Evolutionary conservation across 495 filamentous ascomycete genomes (phyloP), one percentile per base, ranked within the genome.

Genomic region (Venustampulla echinocandica): DNA sequence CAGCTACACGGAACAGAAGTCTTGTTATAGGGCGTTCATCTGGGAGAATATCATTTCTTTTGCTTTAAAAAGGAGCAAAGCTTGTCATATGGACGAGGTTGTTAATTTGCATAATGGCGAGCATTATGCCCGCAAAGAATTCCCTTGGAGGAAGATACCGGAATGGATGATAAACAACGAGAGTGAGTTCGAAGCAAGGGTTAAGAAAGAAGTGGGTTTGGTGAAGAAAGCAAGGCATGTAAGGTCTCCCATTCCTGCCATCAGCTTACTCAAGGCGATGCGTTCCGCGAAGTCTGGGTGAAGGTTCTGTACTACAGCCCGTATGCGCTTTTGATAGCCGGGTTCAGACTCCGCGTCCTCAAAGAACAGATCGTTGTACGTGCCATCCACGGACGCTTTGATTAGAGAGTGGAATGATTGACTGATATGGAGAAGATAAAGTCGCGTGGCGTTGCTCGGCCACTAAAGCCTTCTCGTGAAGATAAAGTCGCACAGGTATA

Each of bases 281-380:
- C 69, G 55, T 10, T 71, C 61, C 0, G 75, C 70, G 43, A 87
- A 87, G 0, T 66, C 59, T n/a, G 59, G 57, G 46, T 77, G 77
- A 14, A 76, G 52, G 24, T 77, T 70, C 28, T 82, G 76, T 17
- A 84, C 61, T 0, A 75, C 59, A 0, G 82, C 80, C 9, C 84
- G 72, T 9, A 87, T 61, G 9, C 77, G 74, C 46, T 76, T 73
- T 25, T 61, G 35, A 40, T 68, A 66, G 10, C 66, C 71, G 18
- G 45, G 24, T 0, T 59, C 32, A 0, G 63, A 55, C 25, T 64
- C 52, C 4, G 64, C 64, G 47, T 69, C 61, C 1, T 58, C 63
- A 49, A 85, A 85, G 55, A 84, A 84, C 0, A 49, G 24, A 34
- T 75, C 58, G 44, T 61, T 67, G 49, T 84, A 85, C 2, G 64